Base-by-base conservation (phyloP, 192 early-diverging fungal species). In the Podila verticillata region DNA sequence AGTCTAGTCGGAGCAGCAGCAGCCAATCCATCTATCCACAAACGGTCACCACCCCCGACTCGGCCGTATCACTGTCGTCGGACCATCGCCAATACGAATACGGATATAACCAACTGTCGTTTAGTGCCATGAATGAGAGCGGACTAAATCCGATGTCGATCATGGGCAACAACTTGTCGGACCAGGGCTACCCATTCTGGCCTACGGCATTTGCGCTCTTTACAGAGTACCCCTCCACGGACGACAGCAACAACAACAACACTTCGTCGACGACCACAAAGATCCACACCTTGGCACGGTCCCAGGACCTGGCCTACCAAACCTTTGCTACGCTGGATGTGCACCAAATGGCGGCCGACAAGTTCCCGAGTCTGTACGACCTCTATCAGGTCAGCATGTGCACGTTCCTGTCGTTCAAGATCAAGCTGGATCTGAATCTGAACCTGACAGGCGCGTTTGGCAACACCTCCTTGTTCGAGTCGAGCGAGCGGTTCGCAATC, bases 401-500 rank as follows among this genome's bases (percentile, higher is more conserved):
- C 20, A 34, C 69, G 4, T 71, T 74, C 30, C 12, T 75, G n/a
- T 75, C 54, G 32, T 49, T 61, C 65, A 74, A 39, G 54, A n/a
- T 68, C 49, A 83, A 69, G 24, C 70, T 88, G 61, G 82, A 88
- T 64, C 61, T 88, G 61, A 65, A 85, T 31, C 35, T 88, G 20
- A 71, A 79, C n/a, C 47, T 85, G 56, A 81, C 77, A 7, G 81
- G 82, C 7, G 39, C 65, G 5, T 86, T 88, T 39, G 84, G 83
- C 61, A 88, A 86, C 58, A 84, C 74, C 4, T 83, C 71, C 17
- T 62, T 86, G 29, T 84, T 83, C 47, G 78, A 83, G 24, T 83
- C 85, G 10, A 68, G 59, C 20, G 82, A 84, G 12, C 81, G 78
- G 9, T 68, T 78, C 22, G 63, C 85, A 1, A 75, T 88, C 30